These are phyloP conservation scores for Solanum dulcamara DNA, from an alignment of 257 asterid species.

Conservation along the genomic window DNA sequence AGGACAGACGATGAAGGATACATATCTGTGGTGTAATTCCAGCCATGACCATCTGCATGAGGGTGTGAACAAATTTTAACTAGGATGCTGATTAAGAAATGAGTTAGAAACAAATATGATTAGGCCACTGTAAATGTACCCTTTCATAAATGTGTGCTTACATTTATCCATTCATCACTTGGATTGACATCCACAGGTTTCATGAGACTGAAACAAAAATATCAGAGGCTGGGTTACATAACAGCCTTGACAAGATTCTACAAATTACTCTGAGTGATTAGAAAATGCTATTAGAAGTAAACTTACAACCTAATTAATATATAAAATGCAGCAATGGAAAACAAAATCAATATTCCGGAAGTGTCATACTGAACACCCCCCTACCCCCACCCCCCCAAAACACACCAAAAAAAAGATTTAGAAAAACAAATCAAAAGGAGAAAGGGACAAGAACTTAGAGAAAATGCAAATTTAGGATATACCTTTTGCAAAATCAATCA, in stretches of 20 bases:
- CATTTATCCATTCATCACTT: slow-evolving; percentile 85
- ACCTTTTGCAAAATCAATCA: neutral
- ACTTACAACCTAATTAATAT: neutral
- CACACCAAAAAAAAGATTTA: neutral
- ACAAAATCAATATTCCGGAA: neutral
- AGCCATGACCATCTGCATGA: slow-evolving; percentile 75
- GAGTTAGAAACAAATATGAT: neutral
- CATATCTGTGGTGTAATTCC: slow-evolving; percentile 86
- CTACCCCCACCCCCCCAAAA: too few species aligned
- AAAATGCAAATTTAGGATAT: neutral
- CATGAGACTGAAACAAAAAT: slow-evolving; percentile 63
- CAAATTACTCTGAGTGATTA: neutral
- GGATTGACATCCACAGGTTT: slow-evolving; percentile 87
- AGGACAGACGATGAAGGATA: slow-evolving; percentile 36
- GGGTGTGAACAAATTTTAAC: slow-evolving; percentile 8
- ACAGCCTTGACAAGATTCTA: neutral
- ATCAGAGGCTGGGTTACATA: neutral
- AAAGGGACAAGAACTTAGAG: neutral
- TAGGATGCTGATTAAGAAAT: slow-evolving; percentile 1
- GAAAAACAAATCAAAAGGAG: neutral
- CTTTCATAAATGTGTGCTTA: slow-evolving; percentile 27
- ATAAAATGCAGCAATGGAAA: neutral
- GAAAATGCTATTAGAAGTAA: neutral
- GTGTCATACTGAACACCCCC: neutral
- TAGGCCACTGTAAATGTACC: neutral